These are phyloP conservation scores for Agapanthus africanus DNA, from an alignment of 106 monocot species.

Conservation along the genomic window DNA sequence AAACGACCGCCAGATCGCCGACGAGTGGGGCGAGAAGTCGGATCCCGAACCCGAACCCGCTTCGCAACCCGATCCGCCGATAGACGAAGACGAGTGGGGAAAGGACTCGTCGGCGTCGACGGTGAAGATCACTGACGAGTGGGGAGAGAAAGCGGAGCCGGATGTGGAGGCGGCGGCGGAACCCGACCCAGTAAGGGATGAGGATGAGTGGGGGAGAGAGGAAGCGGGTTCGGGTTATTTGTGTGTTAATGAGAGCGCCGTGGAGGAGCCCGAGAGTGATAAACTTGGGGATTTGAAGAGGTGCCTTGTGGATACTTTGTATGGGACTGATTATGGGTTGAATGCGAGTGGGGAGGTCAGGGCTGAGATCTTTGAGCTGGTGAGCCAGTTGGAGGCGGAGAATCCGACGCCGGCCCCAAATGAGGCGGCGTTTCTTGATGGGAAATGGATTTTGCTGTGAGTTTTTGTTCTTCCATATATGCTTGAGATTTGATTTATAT, in stretches of 20 bases:
- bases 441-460: conserved; percentile 68
- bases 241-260: conserved; percentile 1
- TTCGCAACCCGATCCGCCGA: conserved; percentile 20
- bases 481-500: neutral
- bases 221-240: conserved; percentile 1
- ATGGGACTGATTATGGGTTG: conserved; percentile 47
- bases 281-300: conserved; percentile 41
- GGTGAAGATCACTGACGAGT: conserved; percentile 12
- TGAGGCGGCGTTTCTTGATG: conserved; percentile 38
- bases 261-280: neutral
- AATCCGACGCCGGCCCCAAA: conserved; percentile 55
- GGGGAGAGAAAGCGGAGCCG: conserved; percentile 21
- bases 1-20: conserved; percentile 27
- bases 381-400: conserved; percentile 45
- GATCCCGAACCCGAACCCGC: conserved; percentile 20
- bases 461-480: conserved; percentile 5
- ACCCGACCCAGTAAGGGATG: conserved; percentile 10
- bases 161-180: conserved; percentile 2
- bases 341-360: conserved; percentile 33
- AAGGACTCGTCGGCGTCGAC: neutral
- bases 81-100: conserved; percentile 36
- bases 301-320: conserved; percentile 49
- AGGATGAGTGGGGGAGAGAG: conserved; percentile 19
- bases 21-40: conserved; percentile 45
- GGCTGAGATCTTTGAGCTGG: conserved; percentile 53